phyloP scores from a whole-genome alignment of 2,329 filamentous ascomycete genomes.

The Pestalotiopsis sp. region DNA sequence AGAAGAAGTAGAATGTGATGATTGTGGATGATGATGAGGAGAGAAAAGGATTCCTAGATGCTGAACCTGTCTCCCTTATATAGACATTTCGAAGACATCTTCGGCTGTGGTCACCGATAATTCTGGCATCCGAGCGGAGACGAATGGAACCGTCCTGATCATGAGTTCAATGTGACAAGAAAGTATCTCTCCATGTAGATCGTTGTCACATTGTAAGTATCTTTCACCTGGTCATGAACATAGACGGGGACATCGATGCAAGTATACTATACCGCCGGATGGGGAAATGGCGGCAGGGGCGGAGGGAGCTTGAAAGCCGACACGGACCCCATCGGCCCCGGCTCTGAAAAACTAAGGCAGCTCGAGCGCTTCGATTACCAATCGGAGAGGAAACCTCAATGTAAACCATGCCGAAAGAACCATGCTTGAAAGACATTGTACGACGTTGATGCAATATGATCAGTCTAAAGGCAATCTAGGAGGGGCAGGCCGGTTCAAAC shows the following conservation, averaged over 20 bases:
- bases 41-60: background rate
- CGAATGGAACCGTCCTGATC: background rate
- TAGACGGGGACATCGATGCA: background rate
- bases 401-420: background rate
- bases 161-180: background rate
- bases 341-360: background rate
- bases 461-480: background rate
- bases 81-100: background rate
- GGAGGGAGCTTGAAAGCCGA: background rate
- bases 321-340: slow-evolving; percentile 1
- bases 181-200: background rate
- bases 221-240: background rate
- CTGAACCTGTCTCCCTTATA: background rate
- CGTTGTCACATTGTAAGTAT: background rate
- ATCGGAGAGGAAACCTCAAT: background rate
- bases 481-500: background rate
- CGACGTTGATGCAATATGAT: background rate
- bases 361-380: background rate
- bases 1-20: background rate
- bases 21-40: background rate
- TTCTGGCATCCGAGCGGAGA: background rate
- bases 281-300: background rate
- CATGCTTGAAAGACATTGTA: background rate
- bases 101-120: background rate
- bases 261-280: background rate